phyloP scores from a whole-genome alignment of 306 rosid genomes.

The Urtica urens region DNA sequence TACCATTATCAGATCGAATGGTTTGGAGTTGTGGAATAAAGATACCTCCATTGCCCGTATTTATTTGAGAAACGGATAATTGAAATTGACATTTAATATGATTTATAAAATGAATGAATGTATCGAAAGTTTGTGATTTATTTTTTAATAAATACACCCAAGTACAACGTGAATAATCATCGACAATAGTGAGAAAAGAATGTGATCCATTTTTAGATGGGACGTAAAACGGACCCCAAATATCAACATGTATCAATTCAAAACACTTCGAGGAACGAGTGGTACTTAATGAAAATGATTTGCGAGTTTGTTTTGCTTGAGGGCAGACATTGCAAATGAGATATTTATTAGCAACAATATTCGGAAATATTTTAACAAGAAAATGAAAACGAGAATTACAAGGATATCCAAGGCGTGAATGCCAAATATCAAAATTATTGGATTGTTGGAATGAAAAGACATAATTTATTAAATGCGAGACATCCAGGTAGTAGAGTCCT shows the following conservation, averaged over 20 bases:
- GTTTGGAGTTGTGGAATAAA: neutral
- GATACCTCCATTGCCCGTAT: neutral
- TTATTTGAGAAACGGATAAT: neutral
- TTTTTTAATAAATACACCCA: neutral
- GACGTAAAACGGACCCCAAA: too few relatives aligned
- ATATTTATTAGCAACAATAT: neutral
- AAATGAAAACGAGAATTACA: neutral
- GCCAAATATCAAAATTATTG: neutral
- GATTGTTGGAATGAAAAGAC: constrained; percentile 1
- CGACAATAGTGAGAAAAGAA: constrained; percentile 6
- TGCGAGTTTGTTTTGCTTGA: too few relatives aligned
- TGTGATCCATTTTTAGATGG: neutral
- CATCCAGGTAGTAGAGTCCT: too few relatives aligned
- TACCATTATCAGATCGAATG: constrained; percentile 1
- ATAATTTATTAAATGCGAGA: neutral
- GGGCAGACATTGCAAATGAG: neutral
- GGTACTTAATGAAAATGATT: neutral
- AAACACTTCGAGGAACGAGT: neutral
- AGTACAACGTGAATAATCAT: too few relatives aligned
- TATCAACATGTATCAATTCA: neutral
- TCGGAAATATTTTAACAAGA: neutral
- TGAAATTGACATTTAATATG: neutral
- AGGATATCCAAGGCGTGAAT: neutral
- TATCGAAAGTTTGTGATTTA: neutral
- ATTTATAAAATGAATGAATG: too few relatives aligned